Base-by-base conservation (phyloP, 2,329 filamentous ascomycete genomes). In the Pseudocercospora vitis region DNA sequence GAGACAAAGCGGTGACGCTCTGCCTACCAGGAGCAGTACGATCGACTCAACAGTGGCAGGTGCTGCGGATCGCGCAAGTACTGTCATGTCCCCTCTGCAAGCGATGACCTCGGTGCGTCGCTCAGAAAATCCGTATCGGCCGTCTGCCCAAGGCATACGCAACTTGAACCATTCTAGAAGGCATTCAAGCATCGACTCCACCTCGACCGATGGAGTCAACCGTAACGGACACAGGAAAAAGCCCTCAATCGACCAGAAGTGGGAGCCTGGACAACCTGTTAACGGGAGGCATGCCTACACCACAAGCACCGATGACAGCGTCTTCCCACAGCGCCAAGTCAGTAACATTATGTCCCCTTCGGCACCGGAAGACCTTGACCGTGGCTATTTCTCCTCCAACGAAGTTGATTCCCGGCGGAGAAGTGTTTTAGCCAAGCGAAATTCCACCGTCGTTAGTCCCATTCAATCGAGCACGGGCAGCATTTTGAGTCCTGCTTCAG, bases 381-480 rank as follows among this genome's bases (percentile, higher is more conserved):
- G 90, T 29, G 92, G 91, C 19, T 97, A 97, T 71, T 96, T 96
- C 68, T 96, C 92, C 6, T 90, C 91, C 2, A 88, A 87, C 12
- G 92, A 97, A 65, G 78, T 85, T 8, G 91, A 96, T 24, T 48
- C 52, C 11, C 45, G 58, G 19, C 53, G 58, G 8, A 56, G 56
- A 49, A 95, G 90, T 67, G 78, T 94, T 42, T 76, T 96, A 60
- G 69, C 71, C 19, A 89, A 89, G 71, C 95, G 94, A 57, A 72
- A 73, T 57, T 74, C 75, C 16, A 75, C 61, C 5, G 42, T 53
- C 3, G 54, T 57, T 29, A 65, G 58, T 23, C 62, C 65, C 2
- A 85, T 58, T 4, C 53, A 57, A 2, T 58, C 86, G 31, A 81
- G 85, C 42, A 86, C 88, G 62, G 83, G 87, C 9, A 95, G 89